These are phyloP conservation scores for Laburnicola sp. DNA, from an alignment of 2,329 filamentous ascomycete genomes.

Conservation along the genomic window DNA sequence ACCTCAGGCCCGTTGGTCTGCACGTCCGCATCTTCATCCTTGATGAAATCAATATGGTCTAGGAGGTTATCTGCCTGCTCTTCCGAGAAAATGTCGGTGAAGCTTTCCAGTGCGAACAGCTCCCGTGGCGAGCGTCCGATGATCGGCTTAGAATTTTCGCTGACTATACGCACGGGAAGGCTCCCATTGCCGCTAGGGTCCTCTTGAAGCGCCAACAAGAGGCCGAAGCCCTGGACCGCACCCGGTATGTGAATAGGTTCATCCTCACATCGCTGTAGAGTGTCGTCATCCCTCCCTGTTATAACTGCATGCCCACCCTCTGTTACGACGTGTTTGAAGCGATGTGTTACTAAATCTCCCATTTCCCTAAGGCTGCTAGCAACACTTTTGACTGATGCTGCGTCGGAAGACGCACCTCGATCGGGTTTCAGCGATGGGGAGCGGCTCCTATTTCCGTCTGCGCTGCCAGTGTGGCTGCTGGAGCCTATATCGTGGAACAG, in stretches of 20 bases:
- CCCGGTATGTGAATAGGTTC: conserved; percentile 89
- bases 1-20: conserved; percentile 79
- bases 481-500: conserved; percentile 44
- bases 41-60: conserved; percentile 86
- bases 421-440: conserved; percentile 29
- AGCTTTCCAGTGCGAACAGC: conserved; percentile 73
- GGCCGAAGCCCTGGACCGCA: conserved; percentile 77
- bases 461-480: conserved; percentile 30
- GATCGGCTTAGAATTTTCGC: conserved; percentile 76
- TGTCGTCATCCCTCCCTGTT: conserved; percentile 72
- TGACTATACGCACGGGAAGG: conserved; percentile 72
- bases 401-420: conserved; percentile 28
- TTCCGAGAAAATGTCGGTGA: conserved; percentile 80
- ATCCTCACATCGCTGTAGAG: conserved; percentile 80
- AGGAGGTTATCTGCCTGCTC: conserved; percentile 82
- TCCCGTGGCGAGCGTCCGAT: conserved; percentile 77
- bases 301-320: conserved; percentile 81
- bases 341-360: conserved; percentile 63
- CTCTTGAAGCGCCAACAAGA: conserved; percentile 73
- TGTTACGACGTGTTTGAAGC: conserved; percentile 77
- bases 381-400: conserved; percentile 39
- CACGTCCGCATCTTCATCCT: conserved; percentile 78
- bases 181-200: conserved; percentile 62
- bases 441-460: conserved; percentile 19
- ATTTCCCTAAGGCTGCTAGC: conserved; percentile 48